Evolutionary conservation across 805 yeast genomes (phyloP).

Genomic region (Pichia cabralensis): DNA sequence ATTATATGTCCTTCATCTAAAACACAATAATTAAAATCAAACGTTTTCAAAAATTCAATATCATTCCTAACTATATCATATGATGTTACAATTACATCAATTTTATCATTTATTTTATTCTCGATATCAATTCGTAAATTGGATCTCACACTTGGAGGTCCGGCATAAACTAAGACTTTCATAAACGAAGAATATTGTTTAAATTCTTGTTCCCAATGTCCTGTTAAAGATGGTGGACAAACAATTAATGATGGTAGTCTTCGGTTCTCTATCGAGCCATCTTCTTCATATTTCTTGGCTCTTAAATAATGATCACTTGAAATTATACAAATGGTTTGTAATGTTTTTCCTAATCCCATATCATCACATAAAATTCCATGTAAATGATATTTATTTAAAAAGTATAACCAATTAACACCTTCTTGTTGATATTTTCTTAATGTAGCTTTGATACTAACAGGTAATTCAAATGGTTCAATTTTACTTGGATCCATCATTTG

Average conservation of each 20-base stretch:
- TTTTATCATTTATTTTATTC: conserved; percentile 22
- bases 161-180: conserved; percentile 79
- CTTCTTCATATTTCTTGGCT: conserved; percentile 52
- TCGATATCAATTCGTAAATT: conserved; percentile 42
- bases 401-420: conserved; percentile 97
- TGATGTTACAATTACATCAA: conserved; percentile 86
- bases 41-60: conserved; percentile 45
- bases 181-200: conserved; percentile 83
- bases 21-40: conserved; percentile 86
- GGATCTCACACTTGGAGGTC: conserved; percentile 71
- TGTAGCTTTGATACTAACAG: conserved; percentile 87
- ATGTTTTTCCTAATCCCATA: conserved; percentile 97
- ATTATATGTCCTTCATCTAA: conserved; percentile 97
- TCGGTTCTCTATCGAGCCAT: conserved; percentile 56
- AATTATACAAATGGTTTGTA: conserved; percentile 94
- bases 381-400: conserved; percentile 84
- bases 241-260: conserved; percentile 76
- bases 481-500: conserved; percentile 98
- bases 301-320: conserved; percentile 91
- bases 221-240: conserved; percentile 96
- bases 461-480: conserved; percentile 77
- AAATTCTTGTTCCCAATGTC: conserved; percentile 98
- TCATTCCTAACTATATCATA: conserved; percentile 96
- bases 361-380: conserved; percentile 98
- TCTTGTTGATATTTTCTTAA: conserved; percentile 94